Base-by-base conservation (phyloP, 495 filamentous ascomycete species). In the Cenococcum geophilum region DNA sequence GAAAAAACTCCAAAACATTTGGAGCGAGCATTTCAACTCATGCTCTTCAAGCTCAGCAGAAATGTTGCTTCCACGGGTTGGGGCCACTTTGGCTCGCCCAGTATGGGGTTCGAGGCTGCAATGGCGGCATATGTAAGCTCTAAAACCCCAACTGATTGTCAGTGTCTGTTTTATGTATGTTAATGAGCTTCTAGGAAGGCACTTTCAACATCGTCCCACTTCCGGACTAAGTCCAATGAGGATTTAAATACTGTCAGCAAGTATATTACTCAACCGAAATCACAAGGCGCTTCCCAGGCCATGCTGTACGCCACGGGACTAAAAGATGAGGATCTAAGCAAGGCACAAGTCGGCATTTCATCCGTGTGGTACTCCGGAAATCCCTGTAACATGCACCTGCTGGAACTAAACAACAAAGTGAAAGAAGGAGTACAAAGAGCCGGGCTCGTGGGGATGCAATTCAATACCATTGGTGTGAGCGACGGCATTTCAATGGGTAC, bases 371-470 rank as follows among this genome's bases (percentile, higher is more conserved):
- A 89, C 75, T 83, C 89, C 45, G 93, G 93, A 20, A 98, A 98
- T 76, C 93, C 93, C 5, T 98, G 93, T 79, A 98, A 98, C 78
- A 98, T 96, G 93, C 93, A 98, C 76, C 81, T 98, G 58, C 78
- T 98, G 63, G 86, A 92, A 67, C 83, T 98, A 55, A 95, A 88
- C 69, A 73, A 85, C 73, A 81, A 83, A 64, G 89, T 97, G 20
- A 86, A 85, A 68, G 83, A 95, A 71, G 91, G 91, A 61, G 91
- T 98, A 59, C 79, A 88, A 68, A 82, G 61, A 25, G 59, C 62
- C 2, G 69, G 69, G 8, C 63, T 76, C 18, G 20, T 73, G n/a
- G 60, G 61, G 42, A 77, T 77, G 75, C 92, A 96, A 76, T 98
- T 98, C 83, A 98, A 97, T 80, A 97, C 95, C 45, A 85, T 98